A percentile compares a stretch with the other conserved stretches of the same genome.
These are phyloP conservation scores for Heliamphora exappendiculata DNA, from an alignment of 148 eudicot species.

Conservation along the genomic window DNA sequence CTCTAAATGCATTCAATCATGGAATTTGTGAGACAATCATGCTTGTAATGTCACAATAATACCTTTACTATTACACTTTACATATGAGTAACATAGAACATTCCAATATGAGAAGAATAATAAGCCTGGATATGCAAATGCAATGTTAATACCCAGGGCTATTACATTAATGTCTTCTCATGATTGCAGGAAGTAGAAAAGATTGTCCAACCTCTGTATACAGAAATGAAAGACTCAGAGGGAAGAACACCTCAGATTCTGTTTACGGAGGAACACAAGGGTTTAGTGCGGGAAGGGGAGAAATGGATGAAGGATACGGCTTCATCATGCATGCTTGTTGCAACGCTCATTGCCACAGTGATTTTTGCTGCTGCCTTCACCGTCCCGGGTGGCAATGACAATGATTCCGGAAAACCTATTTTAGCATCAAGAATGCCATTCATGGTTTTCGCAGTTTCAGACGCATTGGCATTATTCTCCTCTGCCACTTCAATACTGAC, in stretches of 20 bases:
- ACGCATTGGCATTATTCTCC: constrained; percentile 18
- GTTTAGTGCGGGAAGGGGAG: constrained; percentile 14
- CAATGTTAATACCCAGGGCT: too few species aligned
- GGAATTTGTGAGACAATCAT: too few species aligned
- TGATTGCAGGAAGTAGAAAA: constrained; percentile 4
- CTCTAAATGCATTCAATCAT: too few species aligned
- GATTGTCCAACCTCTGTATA: constrained; percentile 11
- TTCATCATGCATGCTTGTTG: constrained; percentile 28
- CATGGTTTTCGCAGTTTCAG: constrained; percentile 14
- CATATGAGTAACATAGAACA: too few species aligned
- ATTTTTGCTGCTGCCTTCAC: constrained; percentile 18
- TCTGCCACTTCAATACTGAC: constrained; percentile 23
- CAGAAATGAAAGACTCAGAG: background rate
- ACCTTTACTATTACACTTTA: too few species aligned
- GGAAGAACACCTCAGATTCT: constrained; percentile 12
- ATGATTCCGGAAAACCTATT: background rate
- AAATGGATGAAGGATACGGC: constrained; percentile 28
- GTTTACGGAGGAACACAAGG: constrained; percentile 13
- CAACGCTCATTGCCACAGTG: constrained; percentile 26
- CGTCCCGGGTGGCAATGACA: constrained; percentile 14
- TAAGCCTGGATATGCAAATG: too few species aligned
- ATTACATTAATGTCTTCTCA: too few species aligned
- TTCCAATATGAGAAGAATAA: too few species aligned
- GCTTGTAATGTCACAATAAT: too few species aligned
- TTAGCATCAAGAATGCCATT: background rate